These are phyloP conservation scores for Rhodamnia rubescens DNA, from an alignment of 345 rosid species.

Conservation along the genomic window DNA sequence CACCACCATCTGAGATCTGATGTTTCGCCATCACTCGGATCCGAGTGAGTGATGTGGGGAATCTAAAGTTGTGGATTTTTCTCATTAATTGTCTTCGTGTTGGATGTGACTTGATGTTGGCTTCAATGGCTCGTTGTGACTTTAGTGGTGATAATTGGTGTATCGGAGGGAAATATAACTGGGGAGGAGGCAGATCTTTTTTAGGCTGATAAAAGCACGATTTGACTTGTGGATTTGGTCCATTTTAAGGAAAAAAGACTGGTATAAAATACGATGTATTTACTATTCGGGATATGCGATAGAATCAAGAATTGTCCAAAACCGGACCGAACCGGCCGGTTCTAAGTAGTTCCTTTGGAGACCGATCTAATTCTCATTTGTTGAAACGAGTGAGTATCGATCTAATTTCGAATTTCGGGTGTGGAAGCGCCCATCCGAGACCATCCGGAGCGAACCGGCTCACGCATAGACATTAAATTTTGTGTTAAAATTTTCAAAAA, in stretches of 20 bases:
- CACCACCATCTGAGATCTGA: background rate
- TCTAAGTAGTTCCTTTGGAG: background rate
- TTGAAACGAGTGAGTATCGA: fast-evolving
- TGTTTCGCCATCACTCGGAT: background rate
- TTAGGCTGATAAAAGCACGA: background rate
- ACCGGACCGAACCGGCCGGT: too few species aligned
- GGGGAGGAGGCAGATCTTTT: background rate
- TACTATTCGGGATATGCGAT: too few species aligned
- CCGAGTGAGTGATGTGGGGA: background rate
- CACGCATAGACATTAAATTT: too few species aligned
- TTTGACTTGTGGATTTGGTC: background rate
- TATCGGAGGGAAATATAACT: background rate
- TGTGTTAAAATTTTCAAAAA: background rate
- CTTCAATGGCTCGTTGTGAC: background rate
- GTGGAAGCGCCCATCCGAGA: too few species aligned
- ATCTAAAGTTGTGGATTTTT: background rate
- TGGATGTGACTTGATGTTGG: background rate
- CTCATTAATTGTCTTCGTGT: background rate
- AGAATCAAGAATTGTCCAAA: too few species aligned
- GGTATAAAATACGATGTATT: background rate
- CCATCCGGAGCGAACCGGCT: too few species aligned
- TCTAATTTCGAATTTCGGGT: fast-evolving
- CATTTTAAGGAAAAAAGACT: background rate
- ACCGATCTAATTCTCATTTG: too few species aligned
- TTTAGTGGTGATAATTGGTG: background rate